Conservation (phyloP, 2,329 filamentous ascomycete genomes). For the Passalora sequoiae region DNA sequence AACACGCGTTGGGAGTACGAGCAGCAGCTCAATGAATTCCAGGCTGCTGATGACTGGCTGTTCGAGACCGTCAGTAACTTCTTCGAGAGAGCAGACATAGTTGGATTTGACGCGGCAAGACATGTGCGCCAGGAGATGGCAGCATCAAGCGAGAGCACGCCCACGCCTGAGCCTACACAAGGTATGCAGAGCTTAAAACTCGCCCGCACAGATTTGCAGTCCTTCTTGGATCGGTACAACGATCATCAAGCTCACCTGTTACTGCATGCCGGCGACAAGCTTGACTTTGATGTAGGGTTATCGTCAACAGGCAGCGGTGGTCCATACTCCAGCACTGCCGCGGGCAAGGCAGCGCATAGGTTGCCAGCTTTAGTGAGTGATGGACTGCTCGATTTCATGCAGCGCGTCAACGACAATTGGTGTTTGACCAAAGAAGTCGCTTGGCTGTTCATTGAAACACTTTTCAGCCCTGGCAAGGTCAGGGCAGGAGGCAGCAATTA, state of each 20-base stretch:
- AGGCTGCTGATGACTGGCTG: constrained; percentile 54
- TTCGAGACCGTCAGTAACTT: constrained; percentile 51
- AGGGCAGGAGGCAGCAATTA: constrained; percentile 40
- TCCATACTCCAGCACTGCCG: constrained; percentile 12
- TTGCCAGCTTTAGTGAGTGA: constrained; percentile 26
- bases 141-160: constrained; percentile 4
- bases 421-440: constrained; percentile 48
- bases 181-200: constrained; percentile 13
- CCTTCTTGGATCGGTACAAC: constrained; percentile 28
- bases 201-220: constrained; percentile 23
- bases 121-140: constrained; percentile 29
- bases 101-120: constrained; percentile 30
- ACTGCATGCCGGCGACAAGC: constrained; percentile 24
- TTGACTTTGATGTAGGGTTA: constrained; percentile 21
- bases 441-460: constrained; percentile 49
- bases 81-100: constrained; percentile 49
- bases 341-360: constrained; percentile 15
- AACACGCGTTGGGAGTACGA: constrained; percentile 52
- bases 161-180: constrained; percentile 1
- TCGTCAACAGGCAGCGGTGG: constrained; percentile 10
- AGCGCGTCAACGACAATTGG: constrained; percentile 44
- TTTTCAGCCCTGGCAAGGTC: constrained; percentile 43
- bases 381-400: constrained; percentile 39
- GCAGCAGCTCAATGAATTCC: constrained; percentile 49
- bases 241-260: constrained; percentile 27